Percentiles rank a stretch among this genome's conserved stretches.
Evolutionary conservation across 371 early-diverging fungal genomes (phyloP).

Genomic region (Quaeritorhiza haematococci): DNA sequence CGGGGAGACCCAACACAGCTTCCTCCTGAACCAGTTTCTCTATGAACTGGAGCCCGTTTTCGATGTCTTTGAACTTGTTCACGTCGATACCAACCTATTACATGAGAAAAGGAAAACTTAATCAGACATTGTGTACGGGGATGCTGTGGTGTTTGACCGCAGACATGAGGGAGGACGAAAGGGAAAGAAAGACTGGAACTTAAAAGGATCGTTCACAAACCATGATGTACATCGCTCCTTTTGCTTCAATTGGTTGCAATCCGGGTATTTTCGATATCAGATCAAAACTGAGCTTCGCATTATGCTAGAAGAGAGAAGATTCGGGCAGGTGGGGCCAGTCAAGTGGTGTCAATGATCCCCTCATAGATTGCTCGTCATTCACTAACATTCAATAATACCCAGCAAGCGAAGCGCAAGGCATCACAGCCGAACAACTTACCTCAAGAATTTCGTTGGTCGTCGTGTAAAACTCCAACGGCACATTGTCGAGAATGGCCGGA

Average conservation of each 20-base stretch:
- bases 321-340: neutral
- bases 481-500: neutral
- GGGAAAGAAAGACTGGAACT: too few species aligned
- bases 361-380: too few species aligned
- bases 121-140: conserved; percentile 1
- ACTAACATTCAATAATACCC: too few species aligned
- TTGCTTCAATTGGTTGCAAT: conserved; percentile 69
- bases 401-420: neutral
- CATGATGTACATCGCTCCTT: conserved; percentile 95
- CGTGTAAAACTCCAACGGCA: neutral
- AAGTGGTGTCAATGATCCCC: conserved; percentile 53
- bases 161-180: too few species aligned
- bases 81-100: conserved; percentile 56
- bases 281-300: conserved; percentile 60
- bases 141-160: too few species aligned
- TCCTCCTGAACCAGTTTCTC: conserved; percentile 80
- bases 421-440: neutral
- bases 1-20: conserved; percentile 80
- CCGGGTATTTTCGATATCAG: conserved; percentile 67
- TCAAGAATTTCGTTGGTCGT: neutral
- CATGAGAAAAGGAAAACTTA: neutral
- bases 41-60: conserved; percentile 73
- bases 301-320: conserved; percentile 28
- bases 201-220: too few species aligned
- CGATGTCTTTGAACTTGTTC: conserved; percentile 66